Base-by-base conservation (phyloP, 1,284 basidiomycete genomes). In the Apiotrichum domesticum region DNA sequence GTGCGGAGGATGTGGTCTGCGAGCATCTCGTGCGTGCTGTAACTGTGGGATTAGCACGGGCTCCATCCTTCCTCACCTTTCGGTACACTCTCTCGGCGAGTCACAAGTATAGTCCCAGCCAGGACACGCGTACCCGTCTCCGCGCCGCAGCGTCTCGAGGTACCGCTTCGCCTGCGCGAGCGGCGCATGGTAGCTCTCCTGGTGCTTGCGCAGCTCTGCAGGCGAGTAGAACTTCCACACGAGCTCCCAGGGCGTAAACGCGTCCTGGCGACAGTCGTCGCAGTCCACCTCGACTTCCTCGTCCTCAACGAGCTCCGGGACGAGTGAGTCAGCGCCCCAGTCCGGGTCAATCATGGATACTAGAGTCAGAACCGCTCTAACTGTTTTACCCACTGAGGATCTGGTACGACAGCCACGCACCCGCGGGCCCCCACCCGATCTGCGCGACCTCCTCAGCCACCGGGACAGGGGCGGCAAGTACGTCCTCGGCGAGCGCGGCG, bases 1-100 rank as follows among this genome's bases (percentile, higher is more conserved):
- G 29, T 8, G 39, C 48, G 39, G 10, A 50, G 48, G 21, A 50
- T 50, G 48, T 50, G 48, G 39, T 50, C 48, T 29, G 48, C 48
- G 39, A 50, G 48, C 29, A 29, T 32, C 13, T 50, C 48, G 48
- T 50, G 48, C 39, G 48, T 50, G 4, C 21, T 13, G 11, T 7
- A 50, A 21, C 48, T 50, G 37, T n/a, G 13, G 13, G 37, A 32
- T 50, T 32, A 50, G 47, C 14, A 9, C 3, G 13, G 15, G 32
- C 15, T 15, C 4, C 21, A 10, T 4, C 35, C 29, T 37, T 5
- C 40, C 48, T 6, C 29, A 50, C 48, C 39, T 42, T 32, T 40
- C 29, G 3, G 3, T 21, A 21, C 47, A 49, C 9, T 15, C 13
- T 3, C n/a, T n/a, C 35, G 32, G 9, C 3, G 14, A 13, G 35